Percentiles rank a stretch among this genome's conserved stretches.
These are phyloP conservation scores for Salix viminalis DNA, from an alignment of 345 rosid genomes.

Conservation along the genomic window DNA sequence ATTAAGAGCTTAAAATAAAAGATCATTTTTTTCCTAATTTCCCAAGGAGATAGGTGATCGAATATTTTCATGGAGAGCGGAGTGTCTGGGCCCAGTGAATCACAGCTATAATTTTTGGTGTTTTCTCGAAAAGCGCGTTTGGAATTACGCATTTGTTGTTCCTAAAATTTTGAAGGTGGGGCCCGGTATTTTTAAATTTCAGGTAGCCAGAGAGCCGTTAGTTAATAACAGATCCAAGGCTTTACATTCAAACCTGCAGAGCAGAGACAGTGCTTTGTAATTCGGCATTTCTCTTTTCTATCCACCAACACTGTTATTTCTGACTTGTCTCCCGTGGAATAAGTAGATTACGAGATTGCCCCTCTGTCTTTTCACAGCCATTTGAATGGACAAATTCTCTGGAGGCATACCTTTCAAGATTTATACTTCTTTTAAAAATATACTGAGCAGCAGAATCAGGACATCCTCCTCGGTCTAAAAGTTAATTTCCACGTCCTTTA, in stretches of 20 bases:
- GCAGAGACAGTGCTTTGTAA: background rate
- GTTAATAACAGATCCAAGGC: slow-evolving; percentile 31
- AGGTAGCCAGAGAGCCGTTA: slow-evolving; percentile 21
- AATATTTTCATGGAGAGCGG: slow-evolving; percentile 11
- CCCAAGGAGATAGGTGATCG: background rate
- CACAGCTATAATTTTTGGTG: slow-evolving; percentile 5
- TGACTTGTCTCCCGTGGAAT: background rate
- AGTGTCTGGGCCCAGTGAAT: slow-evolving; percentile 15
- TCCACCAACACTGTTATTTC: background rate
- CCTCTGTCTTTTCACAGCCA: background rate
- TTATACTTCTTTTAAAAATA: too few species aligned
- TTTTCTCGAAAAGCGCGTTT: slow-evolving; percentile 34
- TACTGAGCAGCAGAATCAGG: too few species aligned
- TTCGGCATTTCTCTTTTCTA: background rate
- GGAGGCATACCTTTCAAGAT: too few species aligned
- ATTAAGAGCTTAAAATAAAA: background rate
- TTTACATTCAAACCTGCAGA: slow-evolving; percentile 24
- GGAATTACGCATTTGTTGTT: background rate
- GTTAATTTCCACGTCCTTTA: too few species aligned
- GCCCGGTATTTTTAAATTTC: slow-evolving; percentile 20
- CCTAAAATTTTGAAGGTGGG: background rate
- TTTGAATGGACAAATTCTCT: too few species aligned
- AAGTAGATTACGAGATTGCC: slow-evolving; percentile 6
- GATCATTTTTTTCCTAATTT: background rate
- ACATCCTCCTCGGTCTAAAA: too few species aligned